Evolutionary conservation across 495 filamentous ascomycete species (phyloP), one percentile per base, ranked within the genome.

Genomic region (Platismatia glauca): DNA sequence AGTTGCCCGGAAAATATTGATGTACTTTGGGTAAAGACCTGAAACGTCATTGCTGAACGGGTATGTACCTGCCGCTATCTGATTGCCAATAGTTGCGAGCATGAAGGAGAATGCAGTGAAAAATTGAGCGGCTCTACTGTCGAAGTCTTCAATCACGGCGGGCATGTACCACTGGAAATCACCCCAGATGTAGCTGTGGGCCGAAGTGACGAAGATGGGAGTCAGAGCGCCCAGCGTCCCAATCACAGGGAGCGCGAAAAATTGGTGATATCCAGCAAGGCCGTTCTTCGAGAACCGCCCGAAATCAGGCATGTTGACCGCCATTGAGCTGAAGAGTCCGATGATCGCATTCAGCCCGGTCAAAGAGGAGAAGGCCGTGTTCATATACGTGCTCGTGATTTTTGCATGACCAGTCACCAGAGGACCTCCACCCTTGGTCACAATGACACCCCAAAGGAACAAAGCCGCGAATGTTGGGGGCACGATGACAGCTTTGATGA

Each of bases 221-320:
- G 82, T 69, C 6, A 81, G 61, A 15, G 76, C 76, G 65, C 79
- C 77, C 48, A 77, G 65, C 33, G 82, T 85, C 71, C 83, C 83
- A 59, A 86, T 74, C 35, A 84, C 73, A n/a, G 83, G 81, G 61
- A 86, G 78, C 48, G 81, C 75, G 39, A 79, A 81, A 9, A 83
- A 74, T 64, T 86, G 82, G 57, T 83, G 71, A 64, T 78, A 79
- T 64, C 84, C 80, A 37, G 80, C 79, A 31, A 78, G 76, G 37
- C 74, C 68, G 4, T 73, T 73, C 57, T 72, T 76, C 12, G 82
- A 79, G 70, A 84, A 86, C 0, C 84, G 77, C 20, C 78, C 79
- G 73, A 86, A 86, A 71, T 87, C 84, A 22, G 80, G 78, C 63
- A 82, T 82, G 71, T 83, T 81, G 22, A 76, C 73, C 35, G 76